Evolutionary conservation across 176 grass and related monocot genomes (phyloP).

Genomic region (Cenchrus americanus): DNA sequence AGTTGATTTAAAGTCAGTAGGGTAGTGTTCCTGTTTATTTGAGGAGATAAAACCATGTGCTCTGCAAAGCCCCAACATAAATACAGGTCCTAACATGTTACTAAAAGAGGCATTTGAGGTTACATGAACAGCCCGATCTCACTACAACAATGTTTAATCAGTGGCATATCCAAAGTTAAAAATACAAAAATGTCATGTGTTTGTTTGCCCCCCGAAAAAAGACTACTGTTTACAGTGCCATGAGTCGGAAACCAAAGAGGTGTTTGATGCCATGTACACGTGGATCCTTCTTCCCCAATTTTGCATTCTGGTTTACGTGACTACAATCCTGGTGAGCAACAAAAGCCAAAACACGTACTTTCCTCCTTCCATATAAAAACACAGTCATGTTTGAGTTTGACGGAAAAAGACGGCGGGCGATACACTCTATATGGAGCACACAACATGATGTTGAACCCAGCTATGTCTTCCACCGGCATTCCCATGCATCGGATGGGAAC

Average conservation of each 20-base stretch:
- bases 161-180: background rate
- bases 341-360: slow-evolving; percentile 9
- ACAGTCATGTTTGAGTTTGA: background rate
- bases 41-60: slow-evolving; percentile 16
- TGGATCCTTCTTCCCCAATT: slow-evolving; percentile 11
- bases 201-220: background rate
- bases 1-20: background rate
- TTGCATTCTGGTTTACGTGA: background rate
- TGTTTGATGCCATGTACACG: background rate
- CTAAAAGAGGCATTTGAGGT: background rate
- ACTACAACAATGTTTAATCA: background rate
- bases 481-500: background rate
- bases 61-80: slow-evolving; percentile 11
- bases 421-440: background rate
- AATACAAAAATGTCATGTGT: background rate
- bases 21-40: background rate
- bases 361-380: slow-evolving; percentile 16
- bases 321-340: background rate
- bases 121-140: background rate
- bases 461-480: background rate
- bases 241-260: slow-evolving; percentile 12
- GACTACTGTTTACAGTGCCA: background rate
- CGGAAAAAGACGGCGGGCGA: background rate
- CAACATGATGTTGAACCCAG: background rate
- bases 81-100: slow-evolving; percentile 5